Conservation (phyloP, 768 basidiomycete genomes). For the Tulasnella sp. region DNA sequence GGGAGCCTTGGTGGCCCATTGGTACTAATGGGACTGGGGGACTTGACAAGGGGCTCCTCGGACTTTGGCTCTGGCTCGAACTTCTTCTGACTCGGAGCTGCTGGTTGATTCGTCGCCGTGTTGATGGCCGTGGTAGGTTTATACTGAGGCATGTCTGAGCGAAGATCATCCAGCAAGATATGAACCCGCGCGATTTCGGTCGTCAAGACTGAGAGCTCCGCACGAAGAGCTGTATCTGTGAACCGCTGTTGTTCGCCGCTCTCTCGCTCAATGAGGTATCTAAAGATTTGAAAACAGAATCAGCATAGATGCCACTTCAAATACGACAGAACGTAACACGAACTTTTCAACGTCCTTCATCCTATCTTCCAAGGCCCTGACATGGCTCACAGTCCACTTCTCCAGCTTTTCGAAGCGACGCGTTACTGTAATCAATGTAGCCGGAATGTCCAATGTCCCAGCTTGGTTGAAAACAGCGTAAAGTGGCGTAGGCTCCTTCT, state of each 20-base stretch:
- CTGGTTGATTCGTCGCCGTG: neutral
- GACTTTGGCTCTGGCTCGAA: too few relatives aligned
- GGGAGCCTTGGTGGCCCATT: neutral
- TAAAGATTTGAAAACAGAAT: neutral
- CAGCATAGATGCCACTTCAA: neutral
- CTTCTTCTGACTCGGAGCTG: neutral
- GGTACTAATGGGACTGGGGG: neutral
- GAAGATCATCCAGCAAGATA: slow-evolving; percentile 4
- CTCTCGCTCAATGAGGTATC: slow-evolving; percentile 16
- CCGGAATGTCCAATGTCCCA: slow-evolving; percentile 63
- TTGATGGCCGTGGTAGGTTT: neutral
- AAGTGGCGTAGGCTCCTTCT: slow-evolving; percentile 37
- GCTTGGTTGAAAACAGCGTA: slow-evolving; percentile 64
- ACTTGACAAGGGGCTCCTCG: neutral
- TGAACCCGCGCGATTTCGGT: slow-evolving; percentile 12
- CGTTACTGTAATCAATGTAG: slow-evolving; percentile 62
- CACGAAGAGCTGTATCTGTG: slow-evolving; percentile 9
- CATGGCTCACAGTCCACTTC: slow-evolving; percentile 81
- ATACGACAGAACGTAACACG: neutral
- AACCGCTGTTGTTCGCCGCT: slow-evolving; percentile 14
- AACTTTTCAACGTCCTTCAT: slow-evolving; percentile 88
- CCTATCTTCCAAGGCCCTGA: slow-evolving; percentile 77
- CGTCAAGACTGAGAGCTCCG: slow-evolving; percentile 16
- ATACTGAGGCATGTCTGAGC: neutral
- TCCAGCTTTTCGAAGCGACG: slow-evolving; percentile 81